phyloP scores from a whole-genome alignment of 306 rosid genomes.

The Quercus robur region DNA sequence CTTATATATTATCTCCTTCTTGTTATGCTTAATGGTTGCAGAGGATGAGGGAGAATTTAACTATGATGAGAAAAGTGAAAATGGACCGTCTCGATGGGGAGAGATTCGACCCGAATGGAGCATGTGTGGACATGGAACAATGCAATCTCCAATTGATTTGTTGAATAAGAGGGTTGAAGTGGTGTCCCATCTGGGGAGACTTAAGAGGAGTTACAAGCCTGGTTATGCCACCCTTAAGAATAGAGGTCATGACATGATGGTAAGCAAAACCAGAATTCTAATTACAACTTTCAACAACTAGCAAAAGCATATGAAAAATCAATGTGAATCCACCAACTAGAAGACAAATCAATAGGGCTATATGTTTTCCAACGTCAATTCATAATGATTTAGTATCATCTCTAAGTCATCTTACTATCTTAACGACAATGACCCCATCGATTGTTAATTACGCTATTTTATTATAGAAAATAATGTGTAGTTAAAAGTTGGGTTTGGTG shows the following conservation, averaged over 20 bases:
- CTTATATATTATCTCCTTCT: background rate
- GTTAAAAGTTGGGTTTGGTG: background rate
- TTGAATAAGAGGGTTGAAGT: slow-evolving; percentile 39
- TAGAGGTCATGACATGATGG: slow-evolving; percentile 74
- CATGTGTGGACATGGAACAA: slow-evolving; percentile 43
- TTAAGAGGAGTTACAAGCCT: slow-evolving; percentile 37
- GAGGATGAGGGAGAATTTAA: slow-evolving; percentile 59
- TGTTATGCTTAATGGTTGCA: background rate
- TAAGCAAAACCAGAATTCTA: slow-evolving; percentile 2
- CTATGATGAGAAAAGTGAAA: slow-evolving; percentile 30
- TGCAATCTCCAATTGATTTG: slow-evolving; percentile 81
- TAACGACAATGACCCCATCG: too few relatives aligned
- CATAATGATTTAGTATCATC: too few relatives aligned
- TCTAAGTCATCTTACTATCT: too few relatives aligned
- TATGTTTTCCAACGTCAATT: background rate
- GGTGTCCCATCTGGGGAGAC: slow-evolving; percentile 27
- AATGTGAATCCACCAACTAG: too few relatives aligned
- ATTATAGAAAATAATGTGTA: background rate
- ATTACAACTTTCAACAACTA: too few relatives aligned
- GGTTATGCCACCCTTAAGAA: slow-evolving; percentile 60
- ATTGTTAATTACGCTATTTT: too few relatives aligned
- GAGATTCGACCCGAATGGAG: slow-evolving; percentile 54
- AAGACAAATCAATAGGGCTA: background rate
- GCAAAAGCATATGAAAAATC: too few relatives aligned
- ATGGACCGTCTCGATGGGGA: slow-evolving; percentile 74